These are phyloP conservation scores for Tolypocladium tropicale DNA, from an alignment of 2,329 filamentous ascomycete genomes.

Conservation along the genomic window DNA sequence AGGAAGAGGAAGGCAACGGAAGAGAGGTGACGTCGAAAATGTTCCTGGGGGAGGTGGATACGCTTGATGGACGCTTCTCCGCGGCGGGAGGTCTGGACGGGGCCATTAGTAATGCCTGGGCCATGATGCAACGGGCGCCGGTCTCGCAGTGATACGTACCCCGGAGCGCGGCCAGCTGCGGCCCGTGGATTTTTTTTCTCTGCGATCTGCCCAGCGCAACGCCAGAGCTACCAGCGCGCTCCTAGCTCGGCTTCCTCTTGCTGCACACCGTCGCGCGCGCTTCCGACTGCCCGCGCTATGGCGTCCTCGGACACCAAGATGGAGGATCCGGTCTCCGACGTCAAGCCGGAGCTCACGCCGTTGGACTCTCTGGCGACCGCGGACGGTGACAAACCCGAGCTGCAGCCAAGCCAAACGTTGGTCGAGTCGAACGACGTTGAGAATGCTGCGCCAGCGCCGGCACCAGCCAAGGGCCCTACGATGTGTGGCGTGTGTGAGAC, in stretches of 20 bases:
- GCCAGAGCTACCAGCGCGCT: background rate
- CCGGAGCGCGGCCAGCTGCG: background rate
- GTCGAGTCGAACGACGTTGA: background rate
- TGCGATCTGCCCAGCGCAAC: background rate
- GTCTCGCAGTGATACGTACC: background rate
- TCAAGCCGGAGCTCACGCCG: background rate
- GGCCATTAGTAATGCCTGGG: constrained; percentile 22
- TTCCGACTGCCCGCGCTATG: background rate
- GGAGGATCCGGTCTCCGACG: background rate
- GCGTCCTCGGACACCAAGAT: background rate
- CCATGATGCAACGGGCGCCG: constrained; percentile 14
- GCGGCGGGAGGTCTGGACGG: background rate
- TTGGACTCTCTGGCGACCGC: background rate
- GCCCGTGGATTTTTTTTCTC: background rate
- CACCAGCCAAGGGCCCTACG: constrained; percentile 5
- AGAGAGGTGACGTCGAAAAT: background rate
- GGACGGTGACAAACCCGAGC: background rate
- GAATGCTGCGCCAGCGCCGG: background rate
- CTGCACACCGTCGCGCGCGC: background rate
- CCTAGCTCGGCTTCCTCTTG: background rate
- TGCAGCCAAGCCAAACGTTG: background rate
- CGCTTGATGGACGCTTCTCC: background rate
- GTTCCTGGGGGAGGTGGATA: background rate
- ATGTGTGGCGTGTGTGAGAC: constrained; percentile 43
- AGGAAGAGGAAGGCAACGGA: background rate